Base-by-base conservation (phyloP, 495 filamentous ascomycete species). In the Aspergillus bridgeri region DNA sequence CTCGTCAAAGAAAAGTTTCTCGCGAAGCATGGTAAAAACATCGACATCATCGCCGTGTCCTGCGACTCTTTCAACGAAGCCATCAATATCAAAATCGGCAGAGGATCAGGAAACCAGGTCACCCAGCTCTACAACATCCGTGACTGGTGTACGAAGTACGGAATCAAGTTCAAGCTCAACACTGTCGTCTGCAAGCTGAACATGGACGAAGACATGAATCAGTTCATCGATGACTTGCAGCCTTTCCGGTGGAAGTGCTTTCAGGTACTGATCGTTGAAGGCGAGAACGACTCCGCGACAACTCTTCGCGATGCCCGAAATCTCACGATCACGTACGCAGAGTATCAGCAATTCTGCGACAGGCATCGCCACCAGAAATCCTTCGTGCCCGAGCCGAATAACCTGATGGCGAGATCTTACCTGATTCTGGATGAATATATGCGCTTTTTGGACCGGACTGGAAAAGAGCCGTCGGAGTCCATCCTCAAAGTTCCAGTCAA, bases 181-280 rank as follows among this genome's bases (percentile, higher is more conserved):
- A 85, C 83, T 5, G 82, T 84, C 1, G 73, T 86, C 18, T 75
- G 74, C 55, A 66, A 53, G 11, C 67, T 74, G 52, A 86, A 85
- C 49, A 76, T 69, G 61, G 19, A 74, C 1, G 82, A 85, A 54
- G 79, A 84, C 52, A 86, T 86, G 82, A 78, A 71, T 17, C 63
- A 57, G n/a, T 62, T 49, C 4, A 69, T 85, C 22, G 48, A 52
- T 6, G 23, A 59, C 42, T 67, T 84, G 11, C 65, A 63, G 11
- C 83, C 83, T 2, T 83, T 81, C 56, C 79, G 81, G 11, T 86
- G 83, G 82, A 85, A 85, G 62, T 74, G 67, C 29, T 86, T 85
- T 61, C 82, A 84, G 56, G 77, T 82, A 11, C 72, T 86, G 22
- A 69, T 80, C 15, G 77, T 83, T n/a, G 65, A 63, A 3, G 83